Evolutionary conservation across 805 yeast species (phyloP).

Genomic region (Lipomyces orientalis): DNA sequence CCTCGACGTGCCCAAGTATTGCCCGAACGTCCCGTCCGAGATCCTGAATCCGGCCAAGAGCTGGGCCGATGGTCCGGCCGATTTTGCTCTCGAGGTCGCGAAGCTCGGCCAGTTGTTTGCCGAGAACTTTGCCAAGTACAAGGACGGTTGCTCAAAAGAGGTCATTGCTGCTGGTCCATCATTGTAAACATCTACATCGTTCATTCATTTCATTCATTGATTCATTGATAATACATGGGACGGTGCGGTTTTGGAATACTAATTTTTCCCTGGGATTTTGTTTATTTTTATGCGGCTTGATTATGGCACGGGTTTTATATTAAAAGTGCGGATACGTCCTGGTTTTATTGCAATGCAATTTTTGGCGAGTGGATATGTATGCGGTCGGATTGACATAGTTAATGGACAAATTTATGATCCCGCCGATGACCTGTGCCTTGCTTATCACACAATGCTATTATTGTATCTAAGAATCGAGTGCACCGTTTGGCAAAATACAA

Average conservation of each 20-base stretch:
- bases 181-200: constrained; percentile 22
- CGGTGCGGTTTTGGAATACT: neutral
- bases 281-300: neutral
- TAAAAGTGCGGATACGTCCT: neutral
- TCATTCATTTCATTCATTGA: neutral
- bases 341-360: constrained; percentile 2
- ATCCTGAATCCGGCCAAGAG: constrained; percentile 84
- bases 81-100: constrained; percentile 60
- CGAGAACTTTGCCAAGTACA: constrained; percentile 85
- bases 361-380: neutral
- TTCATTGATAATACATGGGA: neutral
- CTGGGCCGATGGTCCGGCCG: constrained; percentile 68
- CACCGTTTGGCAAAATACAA: too few relatives aligned
- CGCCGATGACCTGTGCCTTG: neutral
- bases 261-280: neutral
- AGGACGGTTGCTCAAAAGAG: constrained; percentile 80
- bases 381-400: neutral
- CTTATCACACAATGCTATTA: neutral
- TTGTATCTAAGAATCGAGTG: too few relatives aligned
- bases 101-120: constrained; percentile 77
- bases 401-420: neutral
- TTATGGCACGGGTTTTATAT: neutral
- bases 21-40: constrained; percentile 81
- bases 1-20: constrained; percentile 81
- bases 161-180: constrained; percentile 94